These are phyloP conservation scores for Uronychia setigera DNA, from an alignment of 73 alveolate species.

Conservation along the genomic window DNA sequence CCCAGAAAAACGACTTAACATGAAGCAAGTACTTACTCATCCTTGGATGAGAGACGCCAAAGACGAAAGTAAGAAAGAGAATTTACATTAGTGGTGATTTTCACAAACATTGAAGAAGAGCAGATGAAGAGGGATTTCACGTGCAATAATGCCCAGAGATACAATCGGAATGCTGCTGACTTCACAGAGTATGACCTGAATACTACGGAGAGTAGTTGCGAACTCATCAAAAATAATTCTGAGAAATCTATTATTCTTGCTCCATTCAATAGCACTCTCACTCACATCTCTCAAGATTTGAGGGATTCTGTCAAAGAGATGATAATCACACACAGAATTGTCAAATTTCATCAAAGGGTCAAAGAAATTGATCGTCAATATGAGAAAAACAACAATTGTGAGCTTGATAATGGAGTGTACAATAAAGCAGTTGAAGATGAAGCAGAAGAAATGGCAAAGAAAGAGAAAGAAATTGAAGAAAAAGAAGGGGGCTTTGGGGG, in stretches of 20 bases:
- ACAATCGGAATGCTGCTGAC: not conserved
- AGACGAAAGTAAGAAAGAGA: conserved; percentile 18
- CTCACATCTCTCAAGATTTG: not conserved
- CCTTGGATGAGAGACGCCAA: conserved; percentile 75
- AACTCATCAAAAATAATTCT: not conserved
- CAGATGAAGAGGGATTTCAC: not conserved
- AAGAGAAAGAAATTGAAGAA: too few relatives aligned
- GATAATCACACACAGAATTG: conserved; percentile 48
- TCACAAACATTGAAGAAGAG: not conserved
- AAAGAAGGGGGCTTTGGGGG: too few relatives aligned
- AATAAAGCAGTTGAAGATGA: conserved; percentile 1
- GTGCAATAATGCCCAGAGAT: not conserved
- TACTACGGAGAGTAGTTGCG: not conserved
- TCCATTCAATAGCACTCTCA: conserved; percentile 2
- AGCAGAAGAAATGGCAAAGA: too few relatives aligned
- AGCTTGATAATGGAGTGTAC: conserved; percentile 29
- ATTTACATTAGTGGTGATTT: not conserved
- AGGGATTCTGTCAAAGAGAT: not conserved
- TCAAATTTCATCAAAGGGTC: conserved; percentile 18
- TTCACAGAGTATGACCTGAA: conserved; percentile 7
- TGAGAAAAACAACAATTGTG: conserved; percentile 38
- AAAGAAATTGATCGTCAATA: conserved; percentile 39
- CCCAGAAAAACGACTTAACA: conserved; percentile 74
- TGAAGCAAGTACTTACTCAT: conserved; percentile 70
- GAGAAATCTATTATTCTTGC: conserved; percentile 13